A percentile compares a stretch with the other conserved stretches of the same genome.
Evolutionary conservation across 805 yeast genomes (phyloP).

Genomic region (Metschnikowia similis): DNA sequence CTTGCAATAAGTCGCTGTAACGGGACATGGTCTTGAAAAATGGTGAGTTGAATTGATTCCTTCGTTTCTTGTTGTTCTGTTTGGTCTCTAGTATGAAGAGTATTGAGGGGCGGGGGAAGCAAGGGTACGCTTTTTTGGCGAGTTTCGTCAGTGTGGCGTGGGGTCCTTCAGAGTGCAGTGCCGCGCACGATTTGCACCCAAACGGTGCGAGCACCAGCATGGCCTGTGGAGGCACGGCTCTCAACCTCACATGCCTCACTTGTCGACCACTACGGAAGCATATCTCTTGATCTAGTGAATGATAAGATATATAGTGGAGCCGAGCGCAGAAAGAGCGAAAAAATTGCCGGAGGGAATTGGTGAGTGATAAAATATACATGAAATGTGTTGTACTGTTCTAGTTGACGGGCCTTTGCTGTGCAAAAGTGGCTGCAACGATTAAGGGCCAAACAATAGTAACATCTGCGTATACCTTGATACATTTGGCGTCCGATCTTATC

Average conservation of each 20-base stretch:
- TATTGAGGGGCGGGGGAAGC: background rate
- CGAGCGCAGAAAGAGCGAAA: too few species aligned
- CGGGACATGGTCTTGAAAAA: background rate
- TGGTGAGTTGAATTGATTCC: background rate
- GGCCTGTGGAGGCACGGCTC: background rate
- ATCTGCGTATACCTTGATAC: conserved; percentile 91
- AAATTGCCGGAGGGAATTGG: too few species aligned
- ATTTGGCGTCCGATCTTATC: conserved; percentile 88
- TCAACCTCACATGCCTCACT: too few species aligned
- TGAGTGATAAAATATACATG: too few species aligned
- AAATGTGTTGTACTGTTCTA: background rate
- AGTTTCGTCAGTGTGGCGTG: background rate
- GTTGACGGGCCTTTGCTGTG: conserved; percentile 32
- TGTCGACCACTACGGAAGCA: too few species aligned
- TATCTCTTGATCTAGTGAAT: background rate
- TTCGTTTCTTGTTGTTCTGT: background rate
- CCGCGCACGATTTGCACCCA: conserved; percentile 4
- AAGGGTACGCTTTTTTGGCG: background rate
- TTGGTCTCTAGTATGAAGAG: background rate
- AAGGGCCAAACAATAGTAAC: conserved; percentile 93
- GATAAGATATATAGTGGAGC: background rate
- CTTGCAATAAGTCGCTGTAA: conserved; percentile 13
- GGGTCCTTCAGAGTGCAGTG: background rate
- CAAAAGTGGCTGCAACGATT: conserved; percentile 97
- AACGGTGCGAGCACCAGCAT: conserved; percentile 1